Base-by-base conservation (phyloP, 192 early-diverging fungal species). In the Coemansia sp. region DNA sequence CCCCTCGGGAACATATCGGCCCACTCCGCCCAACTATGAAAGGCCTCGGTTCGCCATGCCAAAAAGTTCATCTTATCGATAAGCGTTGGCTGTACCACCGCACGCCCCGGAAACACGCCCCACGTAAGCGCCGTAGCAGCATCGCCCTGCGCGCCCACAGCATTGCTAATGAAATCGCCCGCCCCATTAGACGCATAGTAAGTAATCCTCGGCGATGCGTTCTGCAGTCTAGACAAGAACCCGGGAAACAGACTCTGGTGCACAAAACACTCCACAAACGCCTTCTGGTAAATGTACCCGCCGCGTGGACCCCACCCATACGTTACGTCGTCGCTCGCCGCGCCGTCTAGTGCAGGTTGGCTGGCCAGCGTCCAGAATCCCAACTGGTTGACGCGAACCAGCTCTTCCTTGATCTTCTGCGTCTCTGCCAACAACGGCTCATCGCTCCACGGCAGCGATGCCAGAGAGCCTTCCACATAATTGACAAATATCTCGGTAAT, bases 101-200 rank as follows among this genome's bases (percentile, higher is more conserved):
- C 93, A 50, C 93, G 91, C 47, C 96, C 95, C 6, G 95, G 94
- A 82, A 99, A 99, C 9, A 99, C 96, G 50, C 97, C 97, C 97
- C 97, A 99, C 2, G 97, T 98, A 5, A 99, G 89, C 12, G 94
- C 95, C 1, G 81, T 83, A 14, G 42, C 74, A 0, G 65, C 73
- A 6, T 59, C 43, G 9, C 60, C 26, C 0, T 50, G 31, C 2
- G 31, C 31, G 31, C 56, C 3, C 59, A 52, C 18, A 31, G 72
- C 70, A 59, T 91, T 93, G 61, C 90, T 90, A 31, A 82, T 59
- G 39, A 92, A 82, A 47, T 92, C 88, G 53, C 92, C 93, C 57
- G 82, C 79, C 60, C 70, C 76, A 66, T 95, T 96, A 36, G 94
- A 88, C 20, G 96, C 96, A 73, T 94, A 95, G 68, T 92, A 99